Conservation (phyloP, 768 basidiomycete genomes). For the Neoboletus magnificus region DNA sequence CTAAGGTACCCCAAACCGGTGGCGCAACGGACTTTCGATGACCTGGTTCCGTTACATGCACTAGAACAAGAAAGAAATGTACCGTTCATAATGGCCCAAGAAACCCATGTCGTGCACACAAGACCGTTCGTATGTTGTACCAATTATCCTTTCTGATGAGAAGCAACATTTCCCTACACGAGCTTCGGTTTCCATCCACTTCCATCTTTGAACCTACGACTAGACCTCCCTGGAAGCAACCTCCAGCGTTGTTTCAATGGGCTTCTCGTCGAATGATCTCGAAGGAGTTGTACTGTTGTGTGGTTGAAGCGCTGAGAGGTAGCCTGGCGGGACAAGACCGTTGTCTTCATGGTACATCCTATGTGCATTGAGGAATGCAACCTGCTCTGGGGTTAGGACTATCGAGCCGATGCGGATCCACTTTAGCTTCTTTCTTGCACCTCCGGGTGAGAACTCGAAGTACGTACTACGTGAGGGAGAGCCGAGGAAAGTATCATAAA, state of each 20-base stretch:
- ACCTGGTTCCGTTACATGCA: not conserved
- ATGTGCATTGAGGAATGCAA: slow-evolving; percentile 20
- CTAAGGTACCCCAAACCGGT: not conserved
- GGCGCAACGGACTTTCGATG: not conserved
- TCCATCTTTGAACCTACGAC: not conserved
- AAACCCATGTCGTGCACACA: not conserved
- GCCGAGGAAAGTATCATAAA: slow-evolving; percentile 57
- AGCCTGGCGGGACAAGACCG: slow-evolving; percentile 19
- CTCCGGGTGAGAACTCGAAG: not conserved
- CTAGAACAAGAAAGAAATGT: slow-evolving; percentile 6
- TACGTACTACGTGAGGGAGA: slow-evolving; percentile 58
- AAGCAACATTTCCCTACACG: not conserved
- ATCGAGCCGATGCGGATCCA: not conserved
- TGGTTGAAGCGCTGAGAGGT: slow-evolving; percentile 18
- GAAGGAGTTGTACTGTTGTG: slow-evolving; percentile 1
- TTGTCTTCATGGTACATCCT: slow-evolving; percentile 25
- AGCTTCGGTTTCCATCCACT: not conserved
- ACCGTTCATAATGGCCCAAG: not conserved
- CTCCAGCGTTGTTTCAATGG: not conserved
- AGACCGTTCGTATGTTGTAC: not conserved
- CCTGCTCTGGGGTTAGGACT: slow-evolving; percentile 26
- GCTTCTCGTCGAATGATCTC: slow-evolving; percentile 16
- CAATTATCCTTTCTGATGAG: slow-evolving; percentile 5
- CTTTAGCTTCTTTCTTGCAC: not conserved
- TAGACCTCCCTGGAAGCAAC: slow-evolving; percentile 13